Base-by-base conservation (phyloP, 208 protist genomes). In the Leishmania arabica region DNA sequence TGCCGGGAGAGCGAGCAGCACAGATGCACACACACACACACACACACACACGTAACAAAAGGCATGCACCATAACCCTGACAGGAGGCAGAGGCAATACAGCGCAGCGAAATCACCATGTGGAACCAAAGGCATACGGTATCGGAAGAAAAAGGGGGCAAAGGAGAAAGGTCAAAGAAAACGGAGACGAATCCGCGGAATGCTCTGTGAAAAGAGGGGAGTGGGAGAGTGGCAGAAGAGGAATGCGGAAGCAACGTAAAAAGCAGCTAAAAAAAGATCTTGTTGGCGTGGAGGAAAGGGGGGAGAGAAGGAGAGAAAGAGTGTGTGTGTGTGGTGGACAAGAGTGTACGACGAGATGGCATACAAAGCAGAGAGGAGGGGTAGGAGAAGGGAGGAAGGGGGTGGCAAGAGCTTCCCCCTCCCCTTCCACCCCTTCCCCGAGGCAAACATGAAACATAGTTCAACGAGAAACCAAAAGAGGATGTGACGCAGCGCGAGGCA, bases 81-180 rank as follows among this genome's bases (percentile, higher is more conserved):
- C 13, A 47, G 21, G 21, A 49, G 40, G 6, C 31, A 4, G 21
- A 42, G 37, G 40, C 31, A 8, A 51, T 53, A 34, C 6, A 72
- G 24, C 24, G 27, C 68, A 34, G 42, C 3, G 34, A 47, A 27
- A 49, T 66, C 8, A 37, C 37, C 37, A 72, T 51, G 31, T 13
- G 37, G 42, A 72, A 19, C 11, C 68, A 51, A 72, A 6, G 21
- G 24, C 6, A 72, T 34, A 51, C 5, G 42, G 13, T 40, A 37
- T 37, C 7, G 51, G 24, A n/a, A 31, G 13, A 60, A 74, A 73
- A 68, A 56, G 37, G 8, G 56, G 27, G 27, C 1, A 54, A 31
- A 27, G 34, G 17, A 21, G 37, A 69, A 40, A 0, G 66, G 19
- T 58, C 80, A 80, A 71, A 77, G 73, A 65, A 77, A 54, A 51